Evolutionary conservation across 2,329 filamentous ascomycete species (phyloP).

Genomic region (Paracamarosporium sp.): DNA sequence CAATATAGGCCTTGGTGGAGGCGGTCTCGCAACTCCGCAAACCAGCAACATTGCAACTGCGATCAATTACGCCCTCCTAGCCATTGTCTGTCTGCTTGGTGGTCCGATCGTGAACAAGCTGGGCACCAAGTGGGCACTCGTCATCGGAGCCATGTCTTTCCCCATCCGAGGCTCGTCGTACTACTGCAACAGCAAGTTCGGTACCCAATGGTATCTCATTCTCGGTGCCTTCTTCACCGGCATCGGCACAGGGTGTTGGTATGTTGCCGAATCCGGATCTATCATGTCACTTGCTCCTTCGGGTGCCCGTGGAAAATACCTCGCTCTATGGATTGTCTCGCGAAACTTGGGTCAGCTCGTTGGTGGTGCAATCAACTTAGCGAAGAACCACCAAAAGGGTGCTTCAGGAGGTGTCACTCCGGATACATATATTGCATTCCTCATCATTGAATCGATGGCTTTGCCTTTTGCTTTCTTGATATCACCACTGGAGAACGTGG

Average conservation of each 20-base stretch:
- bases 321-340: slow-evolving; percentile 57
- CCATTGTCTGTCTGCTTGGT: slow-evolving; percentile 50
- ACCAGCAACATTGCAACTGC: slow-evolving; percentile 51
- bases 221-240: slow-evolving; percentile 33
- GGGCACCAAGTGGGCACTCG: slow-evolving; percentile 55
- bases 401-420: slow-evolving; percentile 49
- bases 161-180: slow-evolving; percentile 57
- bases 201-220: slow-evolving; percentile 54
- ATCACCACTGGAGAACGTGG: slow-evolving; percentile 53
- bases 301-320: slow-evolving; percentile 55
- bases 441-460: slow-evolving; percentile 56
- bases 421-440: slow-evolving; percentile 56
- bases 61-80: slow-evolving; percentile 37
- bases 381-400: slow-evolving; percentile 36
- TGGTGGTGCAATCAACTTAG: slow-evolving; percentile 52
- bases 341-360: slow-evolving; percentile 57
- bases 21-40: slow-evolving; percentile 54
- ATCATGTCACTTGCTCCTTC: slow-evolving; percentile 59
- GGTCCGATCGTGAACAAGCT: slow-evolving; percentile 57
- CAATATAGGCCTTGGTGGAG: slow-evolving; percentile 40
- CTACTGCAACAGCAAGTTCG: slow-evolving; percentile 58
- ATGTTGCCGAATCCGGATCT: slow-evolving; percentile 57
- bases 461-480: slow-evolving; percentile 57
- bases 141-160: slow-evolving; percentile 52
- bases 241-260: slow-evolving; percentile 53